Percentiles rank a stretch among this genome's conserved stretches.
These are phyloP conservation scores for Trichaptum fuscoviolaceum DNA, from an alignment of 768 basidiomycete genomes.

Conservation along the genomic window DNA sequence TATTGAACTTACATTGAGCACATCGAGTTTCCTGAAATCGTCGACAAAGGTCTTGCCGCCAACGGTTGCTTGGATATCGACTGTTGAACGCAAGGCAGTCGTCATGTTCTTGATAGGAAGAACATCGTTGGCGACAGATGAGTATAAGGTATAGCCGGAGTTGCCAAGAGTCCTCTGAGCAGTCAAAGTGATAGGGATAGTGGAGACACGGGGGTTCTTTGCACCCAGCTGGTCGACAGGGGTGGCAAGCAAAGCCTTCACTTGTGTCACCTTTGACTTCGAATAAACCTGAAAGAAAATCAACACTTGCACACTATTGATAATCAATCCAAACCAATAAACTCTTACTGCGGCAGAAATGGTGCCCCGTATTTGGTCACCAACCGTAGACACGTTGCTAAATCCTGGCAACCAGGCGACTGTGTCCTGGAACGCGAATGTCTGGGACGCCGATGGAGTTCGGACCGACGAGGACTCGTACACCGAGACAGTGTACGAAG, in stretches of 20 bases:
- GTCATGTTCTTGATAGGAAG: neutral
- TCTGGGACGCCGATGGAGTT: neutral
- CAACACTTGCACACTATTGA: neutral
- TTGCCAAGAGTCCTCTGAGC: neutral
- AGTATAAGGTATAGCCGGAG: neutral
- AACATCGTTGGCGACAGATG: neutral
- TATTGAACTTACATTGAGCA: neutral
- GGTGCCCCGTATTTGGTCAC: neutral
- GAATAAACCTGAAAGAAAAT: neutral
- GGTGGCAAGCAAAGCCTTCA: neutral
- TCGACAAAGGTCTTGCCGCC: neutral
- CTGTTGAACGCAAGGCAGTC: neutral
- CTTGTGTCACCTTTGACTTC: neutral
- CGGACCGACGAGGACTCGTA: neutral
- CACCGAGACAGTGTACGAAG: neutral
- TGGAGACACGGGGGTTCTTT: neutral
- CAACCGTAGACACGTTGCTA: neutral
- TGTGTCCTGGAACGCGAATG: neutral
- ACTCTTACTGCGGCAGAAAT: conserved; percentile 2
- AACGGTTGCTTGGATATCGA: neutral
- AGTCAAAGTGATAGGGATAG: neutral
- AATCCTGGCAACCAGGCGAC: neutral
- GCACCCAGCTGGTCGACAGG: neutral
- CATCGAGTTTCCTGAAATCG: neutral
- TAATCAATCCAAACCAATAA: neutral